Percentiles rank a stretch among this genome's conserved stretches.
Evolutionary conservation across 1,139 yeast genomes (phyloP).

Genomic region (Kurtzmaniella quercitrusa): DNA sequence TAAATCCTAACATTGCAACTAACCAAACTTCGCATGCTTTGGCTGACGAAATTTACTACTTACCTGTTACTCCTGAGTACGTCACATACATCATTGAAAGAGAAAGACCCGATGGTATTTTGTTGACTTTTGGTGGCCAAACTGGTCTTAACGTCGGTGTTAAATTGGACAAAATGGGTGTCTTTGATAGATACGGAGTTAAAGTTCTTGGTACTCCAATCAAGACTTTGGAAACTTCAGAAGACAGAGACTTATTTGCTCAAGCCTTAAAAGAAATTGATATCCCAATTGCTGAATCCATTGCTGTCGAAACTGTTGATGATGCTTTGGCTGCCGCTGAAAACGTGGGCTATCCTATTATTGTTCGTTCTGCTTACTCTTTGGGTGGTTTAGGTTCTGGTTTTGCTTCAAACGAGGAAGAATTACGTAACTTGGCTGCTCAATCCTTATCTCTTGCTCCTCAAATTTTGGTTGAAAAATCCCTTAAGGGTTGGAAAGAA

Average conservation of each 20-base stretch:
- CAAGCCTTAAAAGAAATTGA: conserved; percentile 90
- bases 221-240: conserved; percentile 90
- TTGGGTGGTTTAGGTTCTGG: conserved; percentile 99
- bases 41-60: conserved; percentile 91
- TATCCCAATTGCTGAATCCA: conserved; percentile 93
- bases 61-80: conserved; percentile 96
- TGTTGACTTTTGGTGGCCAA: conserved; percentile 97
- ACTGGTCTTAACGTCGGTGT: conserved; percentile 97
- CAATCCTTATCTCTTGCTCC: conserved; percentile 89
- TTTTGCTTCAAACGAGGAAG: conserved; percentile 79
- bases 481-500: conserved; percentile 98
- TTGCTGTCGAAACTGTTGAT: conserved; percentile 90
- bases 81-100: conserved; percentile 91
- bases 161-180: conserved; percentile 88
- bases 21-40: conserved; percentile 94
- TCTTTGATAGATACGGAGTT: conserved; percentile 83
- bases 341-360: conserved; percentile 88
- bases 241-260: conserved; percentile 95
- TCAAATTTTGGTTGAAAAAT: conserved; percentile 93
- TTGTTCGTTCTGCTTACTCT: conserved; percentile 96
- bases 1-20: conserved; percentile 96
- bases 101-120: conserved; percentile 93
- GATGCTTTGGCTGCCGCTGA: conserved; percentile 89
- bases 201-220: conserved; percentile 97
- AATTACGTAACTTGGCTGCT: conserved; percentile 80